Conservation (phyloP, 371 early-diverging fungal genomes). For the Synchytrium microbalum region DNA sequence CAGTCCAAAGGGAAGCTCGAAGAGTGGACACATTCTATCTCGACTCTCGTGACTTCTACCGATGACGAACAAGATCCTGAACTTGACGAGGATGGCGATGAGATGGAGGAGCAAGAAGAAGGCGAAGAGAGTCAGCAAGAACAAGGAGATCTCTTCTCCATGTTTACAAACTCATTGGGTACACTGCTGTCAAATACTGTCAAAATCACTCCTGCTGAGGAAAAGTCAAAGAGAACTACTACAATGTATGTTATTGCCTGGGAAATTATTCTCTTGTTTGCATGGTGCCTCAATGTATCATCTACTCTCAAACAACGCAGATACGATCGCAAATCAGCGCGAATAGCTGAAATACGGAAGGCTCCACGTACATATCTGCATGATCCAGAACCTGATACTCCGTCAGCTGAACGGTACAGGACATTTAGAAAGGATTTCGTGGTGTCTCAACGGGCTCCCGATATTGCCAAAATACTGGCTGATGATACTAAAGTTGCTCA, state of each 20-base stretch:
- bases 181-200: slow-evolving; percentile 15
- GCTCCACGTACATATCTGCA: slow-evolving; percentile 19
- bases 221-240: neutral
- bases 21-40: slow-evolving; percentile 7
- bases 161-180: slow-evolving; percentile 1
- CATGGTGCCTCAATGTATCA: neutral
- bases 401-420: slow-evolving; percentile 15
- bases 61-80: slow-evolving; percentile 1
- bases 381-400: slow-evolving; percentile 21
- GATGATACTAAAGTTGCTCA: slow-evolving; percentile 20
- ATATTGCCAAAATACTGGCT: slow-evolving; percentile 22
- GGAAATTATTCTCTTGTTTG: neutral
- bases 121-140: slow-evolving; percentile 2
- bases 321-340: slow-evolving; percentile 30
- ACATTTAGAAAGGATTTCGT: slow-evolving; percentile 14
- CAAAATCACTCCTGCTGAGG: neutral
- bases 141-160: neutral
- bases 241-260: neutral
- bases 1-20: slow-evolving; percentile 15
- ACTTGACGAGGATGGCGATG: slow-evolving; percentile 3
- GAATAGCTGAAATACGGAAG: slow-evolving; percentile 17
- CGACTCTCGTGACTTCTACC: neutral
- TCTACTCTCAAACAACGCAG: slow-evolving; percentile 7
- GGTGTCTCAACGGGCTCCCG: slow-evolving; percentile 11
- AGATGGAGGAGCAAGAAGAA: slow-evolving; percentile 3